Percentiles rank a stretch among this genome's conserved stretches.
Evolutionary conservation across 164 flowering plant species (phyloP).

Genomic region (Magnolia changhungtana): DNA sequence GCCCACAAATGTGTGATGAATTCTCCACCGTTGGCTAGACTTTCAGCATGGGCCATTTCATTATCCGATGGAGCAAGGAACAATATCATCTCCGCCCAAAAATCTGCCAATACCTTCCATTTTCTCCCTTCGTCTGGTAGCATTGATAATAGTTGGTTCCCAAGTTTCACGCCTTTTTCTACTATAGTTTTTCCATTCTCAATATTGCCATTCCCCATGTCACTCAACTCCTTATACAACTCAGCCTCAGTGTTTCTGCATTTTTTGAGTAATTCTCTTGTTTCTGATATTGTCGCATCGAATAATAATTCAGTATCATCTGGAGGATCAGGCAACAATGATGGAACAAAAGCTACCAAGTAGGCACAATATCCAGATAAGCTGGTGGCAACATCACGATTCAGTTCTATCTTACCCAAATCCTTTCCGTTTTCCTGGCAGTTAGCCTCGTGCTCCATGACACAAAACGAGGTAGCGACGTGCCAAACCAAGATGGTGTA

Average conservation of each 20-base stretch:
- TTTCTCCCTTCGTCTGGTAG: background rate
- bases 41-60: background rate
- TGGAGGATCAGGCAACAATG: background rate
- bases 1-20: constrained; percentile 12
- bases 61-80: constrained; percentile 9
- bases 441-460: background rate
- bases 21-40: constrained; percentile 3
- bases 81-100: constrained; percentile 12
- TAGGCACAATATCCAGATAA: constrained; percentile 6
- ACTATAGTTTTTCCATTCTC: background rate
- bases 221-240: background rate
- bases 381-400: background rate
- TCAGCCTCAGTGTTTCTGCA: background rate
- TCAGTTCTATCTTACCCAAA: background rate
- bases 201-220: background rate
- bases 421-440: background rate
- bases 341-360: background rate
- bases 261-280: background rate
- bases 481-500: background rate
- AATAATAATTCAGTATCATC: background rate
- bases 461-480: background rate
- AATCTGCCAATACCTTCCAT: constrained; percentile 17
- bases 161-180: background rate
- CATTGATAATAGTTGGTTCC: background rate
- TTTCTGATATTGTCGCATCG: background rate